Evolutionary conservation across 345 rosid species (phyloP).

Genomic region (Gossypium turneri): DNA sequence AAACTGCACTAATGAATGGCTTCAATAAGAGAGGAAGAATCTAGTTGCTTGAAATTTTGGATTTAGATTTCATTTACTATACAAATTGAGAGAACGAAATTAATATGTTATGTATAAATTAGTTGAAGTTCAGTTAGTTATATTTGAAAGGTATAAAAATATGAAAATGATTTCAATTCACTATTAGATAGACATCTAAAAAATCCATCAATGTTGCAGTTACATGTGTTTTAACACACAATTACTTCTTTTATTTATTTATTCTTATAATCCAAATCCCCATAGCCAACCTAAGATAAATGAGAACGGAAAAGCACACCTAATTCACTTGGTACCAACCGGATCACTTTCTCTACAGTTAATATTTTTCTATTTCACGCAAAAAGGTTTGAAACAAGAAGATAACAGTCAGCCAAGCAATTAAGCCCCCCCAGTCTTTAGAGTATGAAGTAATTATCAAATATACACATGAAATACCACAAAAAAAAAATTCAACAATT

Average conservation of each 20-base stretch:
- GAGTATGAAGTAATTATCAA: background rate
- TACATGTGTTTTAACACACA: background rate
- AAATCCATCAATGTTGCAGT: background rate
- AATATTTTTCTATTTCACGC: background rate
- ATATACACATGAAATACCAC: background rate
- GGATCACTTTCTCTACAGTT: background rate
- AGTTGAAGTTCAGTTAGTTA: background rate
- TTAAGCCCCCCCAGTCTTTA: background rate
- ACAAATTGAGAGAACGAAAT: background rate
- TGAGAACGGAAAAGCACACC: background rate
- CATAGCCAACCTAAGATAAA: background rate
- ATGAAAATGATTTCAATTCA: background rate
- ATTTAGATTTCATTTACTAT: background rate
- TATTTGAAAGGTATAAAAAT: background rate
- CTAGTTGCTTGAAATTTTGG: background rate
- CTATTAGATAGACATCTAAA: background rate
- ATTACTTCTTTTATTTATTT: no score
- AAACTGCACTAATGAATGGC: background rate
- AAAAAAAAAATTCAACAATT: background rate
- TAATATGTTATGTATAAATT: background rate
- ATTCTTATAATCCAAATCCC: background rate
- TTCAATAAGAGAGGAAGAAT: constrained; percentile 1
- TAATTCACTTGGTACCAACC: background rate
- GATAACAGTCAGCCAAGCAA: background rate
- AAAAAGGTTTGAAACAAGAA: constrained; percentile 1